Base-by-base conservation (phyloP, 2,329 filamentous ascomycete genomes). In the Epichloe coenophiala region DNA sequence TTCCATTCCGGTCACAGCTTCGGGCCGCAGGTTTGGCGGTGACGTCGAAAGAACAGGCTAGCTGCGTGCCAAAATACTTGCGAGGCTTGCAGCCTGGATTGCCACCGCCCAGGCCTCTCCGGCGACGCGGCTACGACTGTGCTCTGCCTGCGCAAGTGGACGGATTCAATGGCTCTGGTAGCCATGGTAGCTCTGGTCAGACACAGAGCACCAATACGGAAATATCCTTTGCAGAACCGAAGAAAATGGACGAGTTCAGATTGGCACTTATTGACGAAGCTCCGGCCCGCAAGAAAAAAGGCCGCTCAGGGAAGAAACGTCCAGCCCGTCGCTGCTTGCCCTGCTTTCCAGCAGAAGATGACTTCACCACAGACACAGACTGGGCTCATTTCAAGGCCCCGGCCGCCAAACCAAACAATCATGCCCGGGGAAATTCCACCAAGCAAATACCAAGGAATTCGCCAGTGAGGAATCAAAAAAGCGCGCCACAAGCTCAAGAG, bases 1-100 rank as follows among this genome's bases (percentile, higher is more conserved):
- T 78, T 27, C 77, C 77, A 2, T 81, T 74, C 57, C 71, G 69
- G 45, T 64, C 70, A 4, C 70, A 81, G 53, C 79, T 81, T 54
- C 65, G 65, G 51, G 69, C 69, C 51, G 76, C 74, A 50, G 76
- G 77, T 1, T 66, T 81, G 47, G 76, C 77, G 2, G 72, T 81
- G 1, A 80, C 78, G 11, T 78, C 77, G 37, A 63, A 62, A 44
- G 54, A 66, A 55, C 53, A 77, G 71, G 56, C 71, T 70, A 60
- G 65, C 52, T 19, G 57, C 40, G 48, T 58, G 42, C 42, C 59
- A 51, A 38, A 48, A 38, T 53, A 60, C 48, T 55, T 53, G 31
- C 42, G 53, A 40, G 41, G 47, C 13, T 38, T 48, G 36, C 51
- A 51, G 17, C 46, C 45, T 45, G 45, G 45, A 11, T 19, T 42